Evolutionary conservation across 2,329 filamentous ascomycete species (phyloP), one percentile per base, ranked within the genome.

Genomic region (Fusarium pseudoanthophilum): DNA sequence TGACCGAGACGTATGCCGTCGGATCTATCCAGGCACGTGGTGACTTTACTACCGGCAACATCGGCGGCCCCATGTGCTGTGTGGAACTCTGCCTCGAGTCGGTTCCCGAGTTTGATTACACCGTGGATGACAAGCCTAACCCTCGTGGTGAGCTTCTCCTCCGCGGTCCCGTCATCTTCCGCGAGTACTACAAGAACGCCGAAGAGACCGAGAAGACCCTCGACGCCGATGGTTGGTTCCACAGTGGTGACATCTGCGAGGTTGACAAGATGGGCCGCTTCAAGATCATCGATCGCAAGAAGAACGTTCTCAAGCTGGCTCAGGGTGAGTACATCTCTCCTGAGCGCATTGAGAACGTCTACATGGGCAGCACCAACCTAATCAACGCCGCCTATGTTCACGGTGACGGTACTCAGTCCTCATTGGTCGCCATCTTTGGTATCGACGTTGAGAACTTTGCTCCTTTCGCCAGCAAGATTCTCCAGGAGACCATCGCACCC

Each of bases 321-420:
- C 96, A 99, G 83, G 96, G 96, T 82, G 96, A 99, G 85, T 99
- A 99, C 84, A 94, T 99, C 78, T 97, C 95, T 3, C 96, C 96
- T 20, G 96, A 99, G 85, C 93, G 95, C 64, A 94, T 99, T 79
- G 96, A 99, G 86, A 98, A 97, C 81, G 92, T 97, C 40, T 97
- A 95, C 82, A 87, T 97, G 71, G 94, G 93, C 72, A 95, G 92
- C 84, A 91, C 91, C 71, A 92, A 90, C 73, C 91, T 95, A 76
- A 85, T 98, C 32, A 89, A 91, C 28, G 92, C 92, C 79, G 95
- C 92, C 6, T 98, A 94, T 80, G 93, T 98, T 32, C 95, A 99
- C 83, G 96, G 96, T 45, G 95, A 98, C 80, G 90, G 91, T 70
- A 88, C 92, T 70, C 91, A 98, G 85, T 91, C 93, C 2, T 91